These are phyloP conservation scores for Pelargonium australe DNA, from an alignment of 441 rosid species.

Conservation along the genomic window DNA sequence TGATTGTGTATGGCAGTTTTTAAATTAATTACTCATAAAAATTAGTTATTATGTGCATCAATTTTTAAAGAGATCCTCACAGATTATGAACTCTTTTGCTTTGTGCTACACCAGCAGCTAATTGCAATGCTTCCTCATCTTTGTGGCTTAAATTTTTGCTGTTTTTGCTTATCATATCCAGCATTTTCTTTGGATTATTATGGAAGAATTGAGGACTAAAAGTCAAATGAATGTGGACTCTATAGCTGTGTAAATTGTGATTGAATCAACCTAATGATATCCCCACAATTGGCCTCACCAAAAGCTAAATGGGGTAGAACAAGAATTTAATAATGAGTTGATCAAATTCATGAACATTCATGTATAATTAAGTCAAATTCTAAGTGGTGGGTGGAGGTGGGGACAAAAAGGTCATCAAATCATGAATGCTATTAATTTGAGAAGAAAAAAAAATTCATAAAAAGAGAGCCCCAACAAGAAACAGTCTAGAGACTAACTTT, in stretches of 20 bases:
- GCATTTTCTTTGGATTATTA: not conserved
- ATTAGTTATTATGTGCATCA: too few species aligned
- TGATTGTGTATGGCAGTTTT: too few species aligned
- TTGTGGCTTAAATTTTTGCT: not conserved
- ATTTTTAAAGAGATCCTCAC: too few species aligned
- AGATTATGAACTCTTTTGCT: not conserved
- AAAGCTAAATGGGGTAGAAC: not conserved
- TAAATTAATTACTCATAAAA: too few species aligned
- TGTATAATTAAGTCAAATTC: too few species aligned
- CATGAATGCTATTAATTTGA: not conserved
- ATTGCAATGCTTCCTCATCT: not conserved
- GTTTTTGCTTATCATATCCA: not conserved
- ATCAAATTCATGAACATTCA: too few species aligned
- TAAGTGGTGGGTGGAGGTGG: not conserved
- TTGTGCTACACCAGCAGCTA: not conserved
- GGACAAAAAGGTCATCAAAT: not conserved
- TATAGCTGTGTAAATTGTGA: not conserved
- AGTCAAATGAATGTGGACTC: not conserved
- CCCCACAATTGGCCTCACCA: not conserved
- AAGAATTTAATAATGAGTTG: not conserved
- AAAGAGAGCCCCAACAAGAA: too few species aligned
- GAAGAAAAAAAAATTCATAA: too few species aligned
- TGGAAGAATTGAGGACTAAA: not conserved
- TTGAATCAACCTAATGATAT: too few species aligned
- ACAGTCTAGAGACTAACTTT: not conserved